Conservation (phyloP, 305 asterid species). For the Withania somnifera region DNA sequence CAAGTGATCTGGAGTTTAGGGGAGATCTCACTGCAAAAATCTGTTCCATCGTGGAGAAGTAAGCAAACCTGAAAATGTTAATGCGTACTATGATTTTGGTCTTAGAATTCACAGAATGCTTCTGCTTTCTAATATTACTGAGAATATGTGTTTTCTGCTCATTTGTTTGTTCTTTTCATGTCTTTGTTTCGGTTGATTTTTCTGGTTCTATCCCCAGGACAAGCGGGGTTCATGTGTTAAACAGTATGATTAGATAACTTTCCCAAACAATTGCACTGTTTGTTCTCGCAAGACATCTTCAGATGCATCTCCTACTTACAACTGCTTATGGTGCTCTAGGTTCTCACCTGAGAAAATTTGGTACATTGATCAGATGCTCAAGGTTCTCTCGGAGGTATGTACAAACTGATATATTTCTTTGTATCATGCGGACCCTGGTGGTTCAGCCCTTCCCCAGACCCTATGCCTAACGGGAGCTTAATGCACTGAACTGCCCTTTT, state of each 20-base stretch:
- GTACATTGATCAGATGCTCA: constrained; percentile 98
- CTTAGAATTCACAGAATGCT: not conserved
- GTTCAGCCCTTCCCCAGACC: not conserved
- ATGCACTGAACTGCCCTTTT: not conserved
- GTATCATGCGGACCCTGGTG: not conserved
- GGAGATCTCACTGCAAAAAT: constrained; percentile 87
- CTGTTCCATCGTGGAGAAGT: constrained; percentile 98
- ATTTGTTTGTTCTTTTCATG: not conserved
- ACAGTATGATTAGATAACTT: constrained; percentile 4
- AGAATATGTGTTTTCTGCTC: not conserved
- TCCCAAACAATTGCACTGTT: constrained; percentile 4
- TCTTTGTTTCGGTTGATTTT: not conserved
- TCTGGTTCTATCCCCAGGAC: not conserved
- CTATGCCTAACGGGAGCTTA: not conserved
- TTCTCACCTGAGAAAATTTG: constrained; percentile 89
- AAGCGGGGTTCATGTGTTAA: constrained; percentile 8
- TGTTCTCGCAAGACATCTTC: constrained; percentile 14
- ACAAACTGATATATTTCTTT: not conserved
- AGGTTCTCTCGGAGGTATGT: constrained; percentile 88
- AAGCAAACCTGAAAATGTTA: constrained; percentile 25
- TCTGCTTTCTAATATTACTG: not conserved
- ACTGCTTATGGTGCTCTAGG: constrained; percentile 47
- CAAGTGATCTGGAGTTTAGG: constrained; percentile 80
- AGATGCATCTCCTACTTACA: constrained; percentile 19
- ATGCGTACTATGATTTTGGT: not conserved